Conservation (phyloP, 1,284 basidiomycete genomes). For the Ganoderma boninense region DNA sequence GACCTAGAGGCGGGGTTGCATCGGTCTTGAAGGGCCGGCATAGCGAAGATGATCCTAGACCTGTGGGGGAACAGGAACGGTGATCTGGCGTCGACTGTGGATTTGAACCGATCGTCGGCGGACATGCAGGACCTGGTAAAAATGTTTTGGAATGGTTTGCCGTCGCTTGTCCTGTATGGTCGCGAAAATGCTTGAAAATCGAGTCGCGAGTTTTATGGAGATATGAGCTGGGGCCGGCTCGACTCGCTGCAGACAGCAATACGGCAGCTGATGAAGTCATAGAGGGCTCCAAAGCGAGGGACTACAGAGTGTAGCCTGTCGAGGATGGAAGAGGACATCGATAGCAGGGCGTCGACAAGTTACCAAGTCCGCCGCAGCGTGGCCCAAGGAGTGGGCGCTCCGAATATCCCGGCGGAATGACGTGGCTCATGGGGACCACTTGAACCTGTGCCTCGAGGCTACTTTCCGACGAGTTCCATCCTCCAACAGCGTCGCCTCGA, state of each 20-base stretch:
- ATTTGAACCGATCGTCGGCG: background rate
- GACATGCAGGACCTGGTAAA: background rate
- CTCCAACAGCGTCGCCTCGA: background rate
- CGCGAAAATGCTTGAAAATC: background rate
- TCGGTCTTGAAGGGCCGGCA: too few species aligned
- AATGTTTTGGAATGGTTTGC: background rate
- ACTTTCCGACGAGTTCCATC: background rate
- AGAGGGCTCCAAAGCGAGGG: too few species aligned
- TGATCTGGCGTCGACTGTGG: background rate
- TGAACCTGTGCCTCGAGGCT: constrained; percentile 9
- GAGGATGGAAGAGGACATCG: background rate
- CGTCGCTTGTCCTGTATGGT: background rate
- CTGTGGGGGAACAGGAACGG: background rate
- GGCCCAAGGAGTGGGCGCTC: background rate
- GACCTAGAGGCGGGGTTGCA: background rate
- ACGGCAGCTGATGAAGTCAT: background rate
- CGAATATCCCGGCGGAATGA: background rate
- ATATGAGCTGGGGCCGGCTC: background rate
- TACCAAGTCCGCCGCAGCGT: background rate
- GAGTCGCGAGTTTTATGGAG: background rate
- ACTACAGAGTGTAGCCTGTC: background rate
- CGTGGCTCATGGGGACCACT: background rate
- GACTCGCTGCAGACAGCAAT: background rate
- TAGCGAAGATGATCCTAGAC: too few species aligned
- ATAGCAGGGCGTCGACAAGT: background rate